Evolutionary conservation across 2,329 filamentous ascomycete genomes (phyloP), one percentile per base, ranked within the genome.

Genomic region (Ophiostoma novo-ulmi): DNA sequence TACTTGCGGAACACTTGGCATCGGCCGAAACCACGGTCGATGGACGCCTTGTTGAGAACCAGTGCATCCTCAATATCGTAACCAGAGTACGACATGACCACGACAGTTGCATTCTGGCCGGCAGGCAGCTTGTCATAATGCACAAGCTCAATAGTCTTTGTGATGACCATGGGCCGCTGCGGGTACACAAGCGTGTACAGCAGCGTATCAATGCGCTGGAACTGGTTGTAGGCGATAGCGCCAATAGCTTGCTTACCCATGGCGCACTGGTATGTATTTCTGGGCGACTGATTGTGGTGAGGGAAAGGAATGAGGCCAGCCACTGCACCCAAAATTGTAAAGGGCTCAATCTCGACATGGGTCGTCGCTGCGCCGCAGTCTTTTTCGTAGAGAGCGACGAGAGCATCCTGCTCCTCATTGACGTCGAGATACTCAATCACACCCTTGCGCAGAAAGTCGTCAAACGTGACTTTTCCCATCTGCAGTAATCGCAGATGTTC

Each of bases 201-300:
- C 20, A 99, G 85, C 0, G 94, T 98, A 77, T 99, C 95, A 79
- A 99, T 97, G 71, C 95, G 90, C 76, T 94, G 92, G 81, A 97
- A 97, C 79, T 99, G 95, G 78, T 99, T 99, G 78, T 97, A 97
- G 20, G 94, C 95, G 78, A 99, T 98, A 44, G 94, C 94, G 44
- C 95, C 95, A 78, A 99, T 98, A 55, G 95, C 95, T 91, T 99
- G 95, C 82, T 99, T 99, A 87, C 95, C 95, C 95, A 99, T 99
- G 81, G 95, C 95, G 82, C 94, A 97, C 84, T 98, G 94, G 78
- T 99, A 99, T 0, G 95, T 99, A 79, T 99, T 99, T 85, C 95
- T 87, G 11, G 95, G 95, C 20, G 96, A 99, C 80, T 99, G 95
- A 80, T 99, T 99, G 83, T 99, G 95, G 79, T 99, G 95, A 10